These are phyloP conservation scores for Hydrangea macrophylla DNA, from an alignment of 148 eudicot species.

Conservation along the genomic window DNA sequence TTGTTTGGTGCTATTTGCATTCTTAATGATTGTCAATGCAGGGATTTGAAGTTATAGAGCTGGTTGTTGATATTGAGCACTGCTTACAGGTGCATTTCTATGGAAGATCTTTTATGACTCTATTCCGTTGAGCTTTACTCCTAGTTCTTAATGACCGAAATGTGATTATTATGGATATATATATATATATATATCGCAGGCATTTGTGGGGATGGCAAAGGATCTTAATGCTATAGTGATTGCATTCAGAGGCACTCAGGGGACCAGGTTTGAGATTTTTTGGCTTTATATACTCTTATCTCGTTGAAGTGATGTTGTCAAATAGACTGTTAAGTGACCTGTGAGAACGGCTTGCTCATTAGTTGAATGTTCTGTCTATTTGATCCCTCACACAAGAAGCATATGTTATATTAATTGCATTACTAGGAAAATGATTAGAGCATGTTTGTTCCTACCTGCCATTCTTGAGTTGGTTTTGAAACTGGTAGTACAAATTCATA, in stretches of 20 bases:
- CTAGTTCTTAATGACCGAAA: background rate
- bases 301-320: background rate
- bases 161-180: slow-evolving; percentile 7
- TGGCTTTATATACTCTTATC: slow-evolving; percentile 8
- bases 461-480: too few relatives aligned
- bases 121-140: background rate
- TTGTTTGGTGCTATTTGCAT: background rate
- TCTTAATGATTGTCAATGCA: slow-evolving; percentile 19
- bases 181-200: slow-evolving; percentile 52
- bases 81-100: slow-evolving; percentile 66
- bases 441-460: too few relatives aligned
- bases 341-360: background rate
- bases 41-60: slow-evolving; percentile 91
- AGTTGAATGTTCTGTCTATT: background rate
- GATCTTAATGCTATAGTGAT: slow-evolving; percentile 79
- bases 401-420: too few relatives aligned
- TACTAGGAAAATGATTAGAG: too few relatives aligned
- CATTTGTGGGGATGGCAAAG: slow-evolving; percentile 85
- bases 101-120: background rate
- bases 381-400: background rate
- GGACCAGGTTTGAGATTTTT: slow-evolving; percentile 52
- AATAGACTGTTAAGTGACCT: background rate
- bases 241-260: slow-evolving; percentile 97
- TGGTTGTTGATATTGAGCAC: slow-evolving; percentile 79
- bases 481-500: too few relatives aligned